phyloP scores from a whole-genome alignment of 1,284 basidiomycete genomes.

The Malassezia furfur region DNA sequence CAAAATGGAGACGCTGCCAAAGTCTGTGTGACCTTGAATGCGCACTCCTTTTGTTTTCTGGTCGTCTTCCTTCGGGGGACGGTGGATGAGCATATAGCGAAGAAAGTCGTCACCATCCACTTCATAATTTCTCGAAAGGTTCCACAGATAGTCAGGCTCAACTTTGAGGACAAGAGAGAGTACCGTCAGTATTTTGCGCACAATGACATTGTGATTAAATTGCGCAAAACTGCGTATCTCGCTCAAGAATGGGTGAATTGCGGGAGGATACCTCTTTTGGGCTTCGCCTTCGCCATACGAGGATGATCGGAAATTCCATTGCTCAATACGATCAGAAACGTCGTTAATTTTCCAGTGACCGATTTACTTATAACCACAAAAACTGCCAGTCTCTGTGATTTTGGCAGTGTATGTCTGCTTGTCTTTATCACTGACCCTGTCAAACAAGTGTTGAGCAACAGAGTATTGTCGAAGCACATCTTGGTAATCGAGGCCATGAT shows the following conservation, averaged over 20 bases:
- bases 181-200: slow-evolving; percentile 49
- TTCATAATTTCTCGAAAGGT: slow-evolving; percentile 49
- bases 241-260: slow-evolving; percentile 27
- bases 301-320: slow-evolving; percentile 50
- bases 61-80: slow-evolving; percentile 42
- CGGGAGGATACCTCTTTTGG: slow-evolving; percentile 24
- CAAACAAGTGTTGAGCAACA: slow-evolving; percentile 39
- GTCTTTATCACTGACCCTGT: slow-evolving; percentile 28
- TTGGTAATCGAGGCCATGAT: slow-evolving; percentile 37
- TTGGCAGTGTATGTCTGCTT: slow-evolving; percentile 37
- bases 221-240: slow-evolving; percentile 49
- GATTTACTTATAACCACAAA: slow-evolving; percentile 50
- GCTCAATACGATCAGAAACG: slow-evolving; percentile 49
- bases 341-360: slow-evolving; percentile 49
- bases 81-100: slow-evolving; percentile 50
- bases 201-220: slow-evolving; percentile 46
- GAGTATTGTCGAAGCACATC: slow-evolving; percentile 39
- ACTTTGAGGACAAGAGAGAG: slow-evolving; percentile 50
- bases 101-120: slow-evolving; percentile 49
- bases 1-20: slow-evolving; percentile 49
- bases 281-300: slow-evolving; percentile 28
- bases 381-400: slow-evolving; percentile 34
- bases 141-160: slow-evolving; percentile 50
- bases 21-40: slow-evolving; percentile 51
- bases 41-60: slow-evolving; percentile 46